Conservation (phyloP, 2,329 filamentous ascomycete species). For the Fusarium mexicanum region DNA sequence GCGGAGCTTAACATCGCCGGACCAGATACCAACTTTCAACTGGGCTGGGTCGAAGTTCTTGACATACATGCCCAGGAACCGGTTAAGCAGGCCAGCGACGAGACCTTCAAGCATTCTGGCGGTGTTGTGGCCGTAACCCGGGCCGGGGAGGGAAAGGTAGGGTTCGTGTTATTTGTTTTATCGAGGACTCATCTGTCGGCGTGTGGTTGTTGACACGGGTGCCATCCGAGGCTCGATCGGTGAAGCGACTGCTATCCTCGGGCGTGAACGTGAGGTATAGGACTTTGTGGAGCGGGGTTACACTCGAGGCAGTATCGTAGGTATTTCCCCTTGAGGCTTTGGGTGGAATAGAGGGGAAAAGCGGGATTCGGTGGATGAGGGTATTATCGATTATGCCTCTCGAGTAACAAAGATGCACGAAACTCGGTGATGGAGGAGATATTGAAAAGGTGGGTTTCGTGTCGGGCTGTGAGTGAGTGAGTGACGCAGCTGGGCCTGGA, state of each 20-base stretch:
- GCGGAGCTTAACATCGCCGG: constrained; percentile 93
- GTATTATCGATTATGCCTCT: constrained; percentile 27
- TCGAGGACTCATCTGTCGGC: constrained; percentile 38
- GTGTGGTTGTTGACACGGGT: constrained; percentile 18
- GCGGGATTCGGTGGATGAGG: constrained; percentile 19
- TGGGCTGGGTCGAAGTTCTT: constrained; percentile 99
- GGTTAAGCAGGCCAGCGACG: constrained; percentile 95
- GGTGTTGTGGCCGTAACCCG: constrained; percentile 73
- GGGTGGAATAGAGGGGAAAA: not conserved
- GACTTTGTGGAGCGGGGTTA: constrained; percentile 12
- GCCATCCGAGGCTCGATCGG: constrained; percentile 38
- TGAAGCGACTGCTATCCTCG: constrained; percentile 9
- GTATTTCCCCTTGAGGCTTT: not conserved
- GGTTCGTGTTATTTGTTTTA: constrained; percentile 29
- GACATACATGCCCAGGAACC: constrained; percentile 99
- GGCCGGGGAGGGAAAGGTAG: constrained; percentile 62
- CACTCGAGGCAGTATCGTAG: not conserved
- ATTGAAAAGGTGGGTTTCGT: constrained; percentile 30
- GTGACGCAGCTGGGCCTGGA: constrained; percentile 32
- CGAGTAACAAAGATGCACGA: constrained; percentile 3
- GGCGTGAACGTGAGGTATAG: not conserved
- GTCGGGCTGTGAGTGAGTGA: constrained; percentile 26
- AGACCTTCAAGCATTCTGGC: constrained; percentile 93
- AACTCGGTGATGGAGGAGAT: constrained; percentile 17
- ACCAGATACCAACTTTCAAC: constrained; percentile 99